phyloP scores from a whole-genome alignment of 129 eudicot genomes.

The Helianthus tuberosus region DNA sequence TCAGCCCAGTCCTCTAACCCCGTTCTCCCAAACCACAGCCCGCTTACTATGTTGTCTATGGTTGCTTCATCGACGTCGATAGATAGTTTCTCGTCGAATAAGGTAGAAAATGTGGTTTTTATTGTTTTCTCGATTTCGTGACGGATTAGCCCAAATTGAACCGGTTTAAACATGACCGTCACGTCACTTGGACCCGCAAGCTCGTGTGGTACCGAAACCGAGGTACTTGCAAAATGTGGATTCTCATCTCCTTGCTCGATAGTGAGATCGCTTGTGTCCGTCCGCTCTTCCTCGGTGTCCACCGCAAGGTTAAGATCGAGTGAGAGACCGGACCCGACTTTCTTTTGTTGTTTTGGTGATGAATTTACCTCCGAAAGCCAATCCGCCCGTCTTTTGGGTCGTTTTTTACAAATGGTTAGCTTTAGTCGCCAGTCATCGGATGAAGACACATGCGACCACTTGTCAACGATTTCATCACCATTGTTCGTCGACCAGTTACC shows the following conservation, averaged over 20 bases:
- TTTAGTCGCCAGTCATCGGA: constrained; percentile 54
- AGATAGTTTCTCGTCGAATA: constrained; percentile 41
- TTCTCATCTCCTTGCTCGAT: constrained; percentile 70
- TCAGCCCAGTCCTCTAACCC: constrained; percentile 62
- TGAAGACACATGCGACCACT: constrained; percentile 47
- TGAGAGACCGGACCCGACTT: constrained; percentile 46
- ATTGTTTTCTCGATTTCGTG: constrained; percentile 69
- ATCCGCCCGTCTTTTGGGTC: constrained; percentile 48
- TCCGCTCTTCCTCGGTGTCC: constrained; percentile 61
- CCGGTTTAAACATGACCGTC: constrained; percentile 67
- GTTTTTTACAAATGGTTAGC: constrained; percentile 53
- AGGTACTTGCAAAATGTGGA: constrained; percentile 39
- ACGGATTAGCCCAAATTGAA: constrained; percentile 46
- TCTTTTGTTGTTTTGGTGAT: constrained; percentile 46
- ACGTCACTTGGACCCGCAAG: constrained; percentile 55
- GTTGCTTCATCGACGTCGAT: constrained; percentile 63
- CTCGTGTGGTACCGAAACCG: constrained; percentile 62
- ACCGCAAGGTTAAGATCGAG: constrained; percentile 75
- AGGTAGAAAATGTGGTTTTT: constrained; percentile 34
- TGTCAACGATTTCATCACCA: constrained; percentile 42
- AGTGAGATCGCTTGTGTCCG: constrained; percentile 80
- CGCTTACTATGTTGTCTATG: constrained; percentile 62
- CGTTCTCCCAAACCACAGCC: constrained; percentile 63
- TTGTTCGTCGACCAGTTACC: constrained; percentile 65
- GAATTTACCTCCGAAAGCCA: constrained; percentile 52